phyloP scores from a whole-genome alignment of 345 rosid genomes.

The Fremontodendron californicum region DNA sequence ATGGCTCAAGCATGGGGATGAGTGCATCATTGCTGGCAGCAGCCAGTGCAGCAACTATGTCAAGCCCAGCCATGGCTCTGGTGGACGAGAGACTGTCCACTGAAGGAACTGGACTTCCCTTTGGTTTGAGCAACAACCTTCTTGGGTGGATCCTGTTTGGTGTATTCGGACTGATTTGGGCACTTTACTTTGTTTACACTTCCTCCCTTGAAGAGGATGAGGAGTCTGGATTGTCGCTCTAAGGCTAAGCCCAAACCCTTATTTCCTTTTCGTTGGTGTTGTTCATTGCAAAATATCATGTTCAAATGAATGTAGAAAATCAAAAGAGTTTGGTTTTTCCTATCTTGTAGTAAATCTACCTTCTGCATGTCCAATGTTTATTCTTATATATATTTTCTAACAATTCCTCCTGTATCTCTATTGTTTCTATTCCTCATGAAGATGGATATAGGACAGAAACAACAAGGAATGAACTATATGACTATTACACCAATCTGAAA shows the following conservation, averaged over 20 bases:
- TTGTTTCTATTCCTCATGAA: no score
- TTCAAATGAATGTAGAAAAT: slow-evolving; percentile 6
- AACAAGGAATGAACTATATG: no score
- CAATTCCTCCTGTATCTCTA: no score
- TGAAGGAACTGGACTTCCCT: slow-evolving; percentile 95
- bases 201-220: slow-evolving; percentile 73
- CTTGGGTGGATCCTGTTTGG: slow-evolving; percentile 92
- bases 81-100: slow-evolving; percentile 88
- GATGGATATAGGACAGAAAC: no score
- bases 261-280: neutral
- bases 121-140: slow-evolving; percentile 92
- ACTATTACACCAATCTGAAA: no score
- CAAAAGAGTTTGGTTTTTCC: neutral
- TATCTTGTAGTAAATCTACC: neutral
- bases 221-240: slow-evolving; percentile 91
- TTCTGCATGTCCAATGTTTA: neutral
- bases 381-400: neutral
- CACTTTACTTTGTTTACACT: slow-evolving; percentile 63
- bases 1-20: slow-evolving; percentile 34
- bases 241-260: neutral
- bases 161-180: slow-evolving; percentile 78
- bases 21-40: slow-evolving; percentile 48
- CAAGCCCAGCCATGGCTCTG: slow-evolving; percentile 68
- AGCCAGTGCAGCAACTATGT: slow-evolving; percentile 47
- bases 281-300: neutral